Conservation (phyloP, 2,329 filamentous ascomycete genomes). For the Aspergillus uvarum region DNA sequence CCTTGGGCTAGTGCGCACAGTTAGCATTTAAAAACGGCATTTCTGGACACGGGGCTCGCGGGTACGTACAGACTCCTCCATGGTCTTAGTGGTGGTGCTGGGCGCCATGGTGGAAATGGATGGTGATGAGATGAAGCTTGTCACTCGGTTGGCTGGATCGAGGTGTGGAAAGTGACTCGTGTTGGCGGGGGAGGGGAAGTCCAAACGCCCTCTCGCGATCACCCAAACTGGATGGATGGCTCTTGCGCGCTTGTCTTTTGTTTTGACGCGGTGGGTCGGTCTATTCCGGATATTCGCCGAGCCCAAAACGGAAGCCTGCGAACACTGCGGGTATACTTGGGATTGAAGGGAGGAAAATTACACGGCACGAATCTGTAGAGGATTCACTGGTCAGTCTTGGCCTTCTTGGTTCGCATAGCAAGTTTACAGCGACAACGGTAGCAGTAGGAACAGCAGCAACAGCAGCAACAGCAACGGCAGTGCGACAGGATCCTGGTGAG, state of each 20-base stretch:
- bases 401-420: constrained; percentile 13
- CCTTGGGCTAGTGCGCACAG: constrained; percentile 41
- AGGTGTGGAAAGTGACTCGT: neutral
- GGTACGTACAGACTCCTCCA: constrained; percentile 26
- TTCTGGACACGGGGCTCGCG: neutral
- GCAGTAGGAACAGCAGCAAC: neutral
- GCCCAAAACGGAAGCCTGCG: neutral
- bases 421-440: constrained; percentile 13
- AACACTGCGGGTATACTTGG: constrained; percentile 9
- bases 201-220: constrained; percentile 3
- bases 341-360: constrained; percentile 9
- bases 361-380: constrained; percentile 18
- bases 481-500: constrained; percentile 12
- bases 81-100: constrained; percentile 28
- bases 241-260: neutral
- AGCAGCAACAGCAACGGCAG: neutral
- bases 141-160: neutral
- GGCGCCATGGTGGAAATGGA: constrained; percentile 27
- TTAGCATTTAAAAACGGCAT: constrained; percentile 7
- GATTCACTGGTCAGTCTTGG: constrained; percentile 20
- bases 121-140: constrained; percentile 1
- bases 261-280: neutral
- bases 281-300: constrained; percentile 1
- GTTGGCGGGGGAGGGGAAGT: constrained; percentile 1
- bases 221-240: neutral